Percentiles rank a stretch among this genome's conserved stretches.
Conservation (phyloP, 495 filamentous ascomycete species). For the Podospora pseudopauciseta region DNA sequence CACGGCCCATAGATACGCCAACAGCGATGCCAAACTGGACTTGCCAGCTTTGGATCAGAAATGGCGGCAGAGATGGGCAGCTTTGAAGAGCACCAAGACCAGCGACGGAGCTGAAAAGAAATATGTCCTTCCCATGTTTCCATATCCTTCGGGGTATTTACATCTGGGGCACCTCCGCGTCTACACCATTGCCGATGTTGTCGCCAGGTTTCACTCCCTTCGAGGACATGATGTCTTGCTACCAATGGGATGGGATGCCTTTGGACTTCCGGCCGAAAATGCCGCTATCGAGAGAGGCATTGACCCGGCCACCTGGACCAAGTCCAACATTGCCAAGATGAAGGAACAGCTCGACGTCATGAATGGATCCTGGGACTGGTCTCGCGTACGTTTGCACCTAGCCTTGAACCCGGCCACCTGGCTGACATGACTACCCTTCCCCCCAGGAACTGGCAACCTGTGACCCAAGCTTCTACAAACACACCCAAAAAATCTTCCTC, state of each 20-base stretch:
- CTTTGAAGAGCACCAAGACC: slow-evolving; percentile 1
- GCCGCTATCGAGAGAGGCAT: slow-evolving; percentile 85
- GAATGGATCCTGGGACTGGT: slow-evolving; percentile 80
- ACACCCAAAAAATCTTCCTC: slow-evolving; percentile 82
- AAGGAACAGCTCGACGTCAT: slow-evolving; percentile 74
- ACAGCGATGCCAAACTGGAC: slow-evolving; percentile 50
- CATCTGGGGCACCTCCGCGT: slow-evolving; percentile 86
- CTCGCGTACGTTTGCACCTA: slow-evolving; percentile 55
- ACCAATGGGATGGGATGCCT: slow-evolving; percentile 93
- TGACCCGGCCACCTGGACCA: slow-evolving; percentile 75
- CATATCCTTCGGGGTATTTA: slow-evolving; percentile 85
- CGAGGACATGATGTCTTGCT: slow-evolving; percentile 73
- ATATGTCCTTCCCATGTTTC: slow-evolving; percentile 89
- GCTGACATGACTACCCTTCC: slow-evolving; percentile 11
- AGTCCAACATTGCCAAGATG: slow-evolving; percentile 74
- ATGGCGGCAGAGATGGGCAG: slow-evolving; percentile 56
- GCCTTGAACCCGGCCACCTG: not conserved
- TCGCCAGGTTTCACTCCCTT: slow-evolving; percentile 74
- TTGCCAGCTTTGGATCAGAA: slow-evolving; percentile 65
- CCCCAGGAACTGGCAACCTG: slow-evolving; percentile 77
- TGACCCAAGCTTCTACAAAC: slow-evolving; percentile 78
- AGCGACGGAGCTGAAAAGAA: slow-evolving; percentile 43
- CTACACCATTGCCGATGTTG: slow-evolving; percentile 85
- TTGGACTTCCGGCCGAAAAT: slow-evolving; percentile 88
- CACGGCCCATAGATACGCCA: slow-evolving; percentile 23